Evolutionary conservation across 2,329 filamentous ascomycete species (phyloP).

Genomic region (Stachybotrys chlorohalonatus): DNA sequence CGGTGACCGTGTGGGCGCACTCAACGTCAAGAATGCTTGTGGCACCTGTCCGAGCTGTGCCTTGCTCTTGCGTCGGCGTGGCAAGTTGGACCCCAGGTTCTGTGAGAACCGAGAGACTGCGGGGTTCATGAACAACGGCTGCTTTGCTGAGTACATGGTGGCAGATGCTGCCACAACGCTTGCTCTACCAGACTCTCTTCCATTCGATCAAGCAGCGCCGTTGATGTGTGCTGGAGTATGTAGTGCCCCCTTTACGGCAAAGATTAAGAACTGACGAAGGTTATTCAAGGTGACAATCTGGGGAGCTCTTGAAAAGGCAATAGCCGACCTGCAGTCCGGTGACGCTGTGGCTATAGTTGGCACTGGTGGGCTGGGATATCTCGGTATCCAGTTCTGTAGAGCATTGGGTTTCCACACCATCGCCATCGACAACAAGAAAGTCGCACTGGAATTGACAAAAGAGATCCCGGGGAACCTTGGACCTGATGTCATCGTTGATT

Average conservation of each 20-base stretch:
- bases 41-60: constrained; percentile 17
- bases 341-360: constrained; percentile 21
- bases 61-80: constrained; percentile 6
- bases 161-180: constrained; percentile 20
- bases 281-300: constrained; percentile 20
- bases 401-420: constrained; percentile 23
- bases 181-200: constrained; percentile 13
- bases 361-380: constrained; percentile 24
- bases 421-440: constrained; percentile 23
- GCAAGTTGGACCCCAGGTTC: constrained; percentile 17
- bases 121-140: constrained; percentile 23
- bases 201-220: constrained; percentile 24
- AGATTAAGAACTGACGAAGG: neutral
- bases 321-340: constrained; percentile 10
- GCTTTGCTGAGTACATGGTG: constrained; percentile 23
- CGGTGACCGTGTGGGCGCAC: constrained; percentile 24
- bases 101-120: constrained; percentile 21
- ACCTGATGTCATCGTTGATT: constrained; percentile 19
- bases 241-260: neutral
- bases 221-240: constrained; percentile 25
- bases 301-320: constrained; percentile 21
- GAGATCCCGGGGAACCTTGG: constrained; percentile 12
- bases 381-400: constrained; percentile 25
- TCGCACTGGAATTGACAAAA: constrained; percentile 16
- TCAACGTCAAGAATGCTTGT: constrained; percentile 25